Evolutionary conservation across 2,329 filamentous ascomycete species (phyloP).

Genomic region (Fusarium brevicatenulatum): DNA sequence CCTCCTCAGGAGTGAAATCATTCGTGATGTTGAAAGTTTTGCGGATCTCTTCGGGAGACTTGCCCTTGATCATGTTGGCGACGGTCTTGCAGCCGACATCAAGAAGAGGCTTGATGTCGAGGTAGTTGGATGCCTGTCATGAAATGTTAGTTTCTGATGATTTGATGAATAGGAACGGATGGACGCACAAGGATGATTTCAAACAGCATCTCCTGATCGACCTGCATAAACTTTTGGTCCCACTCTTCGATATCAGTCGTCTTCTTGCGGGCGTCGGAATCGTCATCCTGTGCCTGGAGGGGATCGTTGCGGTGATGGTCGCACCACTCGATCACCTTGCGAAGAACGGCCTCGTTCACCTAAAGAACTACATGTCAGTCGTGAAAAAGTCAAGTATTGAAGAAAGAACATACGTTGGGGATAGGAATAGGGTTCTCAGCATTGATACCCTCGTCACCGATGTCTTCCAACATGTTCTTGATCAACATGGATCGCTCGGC

Average conservation of each 20-base stretch:
- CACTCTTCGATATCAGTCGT: slow-evolving; percentile 99
- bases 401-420: slow-evolving; percentile 71
- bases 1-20: slow-evolving; percentile 98
- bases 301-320: slow-evolving; percentile 93
- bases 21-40: slow-evolving; percentile 99
- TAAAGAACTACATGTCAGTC: slow-evolving; percentile 47
- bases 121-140: slow-evolving; percentile 89
- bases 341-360: slow-evolving; percentile 92
- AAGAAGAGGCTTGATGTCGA: slow-evolving; percentile 97
- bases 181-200: slow-evolving; percentile 92
- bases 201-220: slow-evolving; percentile 99
- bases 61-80: slow-evolving; percentile 99
- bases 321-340: slow-evolving; percentile 99
- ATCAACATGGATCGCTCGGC: slow-evolving; percentile 94
- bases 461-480: slow-evolving; percentile 97
- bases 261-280: slow-evolving; percentile 95
- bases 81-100: slow-evolving; percentile 99
- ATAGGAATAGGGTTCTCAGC: slow-evolving; percentile 81
- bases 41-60: slow-evolving; percentile 97
- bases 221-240: slow-evolving; percentile 99
- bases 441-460: slow-evolving; percentile 71
- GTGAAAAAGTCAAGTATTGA: slow-evolving; percentile 6
- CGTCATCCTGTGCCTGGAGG: slow-evolving; percentile 82
- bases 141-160: slow-evolving; percentile 32
- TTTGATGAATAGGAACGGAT: neutral